Evolutionary conservation across 106 monocot species (phyloP), one percentile per base, ranked within the genome.

Genomic region (Dactylorhiza incarnata): DNA sequence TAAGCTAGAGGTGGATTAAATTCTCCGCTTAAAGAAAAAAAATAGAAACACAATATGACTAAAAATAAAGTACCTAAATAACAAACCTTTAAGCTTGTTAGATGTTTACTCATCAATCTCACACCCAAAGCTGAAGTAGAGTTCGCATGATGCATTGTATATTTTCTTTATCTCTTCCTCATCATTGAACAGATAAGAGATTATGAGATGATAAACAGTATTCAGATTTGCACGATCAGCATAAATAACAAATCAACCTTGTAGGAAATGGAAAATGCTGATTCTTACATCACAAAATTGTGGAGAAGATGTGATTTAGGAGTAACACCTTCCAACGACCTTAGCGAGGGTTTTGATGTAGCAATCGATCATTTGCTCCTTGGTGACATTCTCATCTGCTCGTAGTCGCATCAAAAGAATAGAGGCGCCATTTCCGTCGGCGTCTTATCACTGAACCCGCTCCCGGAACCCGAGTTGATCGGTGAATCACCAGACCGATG

Each of bases 151-250:
- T 5, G 92, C 91, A 84, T 95, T 95, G 49, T 95, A 95, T 3
- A 92, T 95, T 70, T 83, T 89, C 87, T 82, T 87, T 61, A 86
- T 95, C 26, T 91, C 95, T 81, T 92, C 95, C 75, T 92, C 95
- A 76, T 95, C 87, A 10, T 92, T 95, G 45, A 80, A 45, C 65
- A 37, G 5, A 75, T 13, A 19, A 20, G 11, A 29, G 11, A 29
- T 22, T 4, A 29, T 51, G 17, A 16, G 5, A 3, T 65, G 37
- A 37, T n/a, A 65, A 46, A 69, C 69, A 46, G 16, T 45, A 44
- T 5, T 12, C 69, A 46, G 7, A 19, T 68, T 52, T 22, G 9
- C 61, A 68, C 16, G 5, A 68, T 68, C 6, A 68, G 7, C 13
- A 15, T 3, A 68, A 43, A 25, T 23, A 12, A 73, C 73, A 50